Base-by-base conservation (phyloP, 208 protist genomes). In the Trypanosoma congolense region DNA sequence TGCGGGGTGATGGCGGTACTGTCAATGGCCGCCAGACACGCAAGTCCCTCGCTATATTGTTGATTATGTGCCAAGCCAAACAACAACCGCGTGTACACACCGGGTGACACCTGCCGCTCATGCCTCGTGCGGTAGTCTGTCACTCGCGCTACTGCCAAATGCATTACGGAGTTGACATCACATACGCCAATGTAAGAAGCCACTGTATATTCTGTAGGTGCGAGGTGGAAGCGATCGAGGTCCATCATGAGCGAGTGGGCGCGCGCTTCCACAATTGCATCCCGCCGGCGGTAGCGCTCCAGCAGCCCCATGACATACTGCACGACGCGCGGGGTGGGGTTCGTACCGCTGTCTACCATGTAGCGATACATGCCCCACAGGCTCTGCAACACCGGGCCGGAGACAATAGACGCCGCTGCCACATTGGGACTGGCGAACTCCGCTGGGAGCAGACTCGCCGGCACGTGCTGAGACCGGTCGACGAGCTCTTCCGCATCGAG, bases 231-330 rank as follows among this genome's bases (percentile, higher is more conserved):
- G 28, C 81, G 81, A 63, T 89, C 85, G 57, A 69, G 48, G 47
- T 93, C 81, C 73, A 93, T 77, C 60, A 85, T 74, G 49, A 93
- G 70, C 1, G 79, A 75, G 63, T 93, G 85, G 18, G 85, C 78
- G 58, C 76, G 77, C 22, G 81, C 73, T 44, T 93, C 81, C 41
- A 91, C 52, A 24, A 74, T 54, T 8, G 70, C 55, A 49, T 60
- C 55, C 25, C 46, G 52, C 44, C 40, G 42, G 45, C 59, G 24
- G 53, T 62, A 52, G 67, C 65, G 66, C 30, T 80, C 80, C 16
- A 92, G 73, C 25, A 92, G 57, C 2, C 75, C 83, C 83, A 92
- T 92, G 42, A 88, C 51, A 55, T 86, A 75, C 64, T 92, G 80
- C 10, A 84, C 48, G 9, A 76, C 63, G 40, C 77, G 80, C 22